Percentiles rank a stretch among this genome's conserved stretches.
Conservation (phyloP, 306 rosid genomes). For the Abrus pulchellus region DNA sequence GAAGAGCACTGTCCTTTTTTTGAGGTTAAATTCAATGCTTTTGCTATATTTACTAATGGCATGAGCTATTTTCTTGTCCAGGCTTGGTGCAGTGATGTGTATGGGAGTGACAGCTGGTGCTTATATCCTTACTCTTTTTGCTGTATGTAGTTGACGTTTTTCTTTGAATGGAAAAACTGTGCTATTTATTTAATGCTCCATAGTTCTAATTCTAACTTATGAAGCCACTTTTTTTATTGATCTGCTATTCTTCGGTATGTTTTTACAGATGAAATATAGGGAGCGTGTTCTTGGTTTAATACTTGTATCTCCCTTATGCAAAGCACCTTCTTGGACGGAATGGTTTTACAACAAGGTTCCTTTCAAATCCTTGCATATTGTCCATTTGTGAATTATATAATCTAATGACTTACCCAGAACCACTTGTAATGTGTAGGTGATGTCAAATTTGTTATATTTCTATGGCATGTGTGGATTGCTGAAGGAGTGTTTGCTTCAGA, state of each 20-base stretch:
- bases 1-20: not conserved
- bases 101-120: slow-evolving; percentile 99
- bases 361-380: slow-evolving; percentile 30
- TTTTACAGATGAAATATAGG: slow-evolving; percentile 85
- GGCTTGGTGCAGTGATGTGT: slow-evolving; percentile 99
- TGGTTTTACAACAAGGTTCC: slow-evolving; percentile 96
- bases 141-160: slow-evolving; percentile 69
- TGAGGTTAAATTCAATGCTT: slow-evolving; percentile 32
- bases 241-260: slow-evolving; percentile 39
- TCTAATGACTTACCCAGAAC: slow-evolving; percentile 22
- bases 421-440: slow-evolving; percentile 62
- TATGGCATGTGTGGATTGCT: slow-evolving; percentile 95
- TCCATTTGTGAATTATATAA: slow-evolving; percentile 34
- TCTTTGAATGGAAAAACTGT: slow-evolving; percentile 32
- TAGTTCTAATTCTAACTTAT: not conserved
- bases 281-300: slow-evolving; percentile 96
- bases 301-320: slow-evolving; percentile 95
- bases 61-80: slow-evolving; percentile 49
- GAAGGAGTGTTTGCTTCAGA: slow-evolving; percentile 94
- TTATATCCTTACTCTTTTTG: slow-evolving; percentile 85
- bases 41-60: slow-evolving; percentile 47
- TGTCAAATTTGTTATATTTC: slow-evolving; percentile 85
- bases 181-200: slow-evolving; percentile 28
- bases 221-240: slow-evolving; percentile 12
- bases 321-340: slow-evolving; percentile 96